phyloP scores from a whole-genome alignment of 306 rosid genomes.

The Mucuna pruriens region DNA sequence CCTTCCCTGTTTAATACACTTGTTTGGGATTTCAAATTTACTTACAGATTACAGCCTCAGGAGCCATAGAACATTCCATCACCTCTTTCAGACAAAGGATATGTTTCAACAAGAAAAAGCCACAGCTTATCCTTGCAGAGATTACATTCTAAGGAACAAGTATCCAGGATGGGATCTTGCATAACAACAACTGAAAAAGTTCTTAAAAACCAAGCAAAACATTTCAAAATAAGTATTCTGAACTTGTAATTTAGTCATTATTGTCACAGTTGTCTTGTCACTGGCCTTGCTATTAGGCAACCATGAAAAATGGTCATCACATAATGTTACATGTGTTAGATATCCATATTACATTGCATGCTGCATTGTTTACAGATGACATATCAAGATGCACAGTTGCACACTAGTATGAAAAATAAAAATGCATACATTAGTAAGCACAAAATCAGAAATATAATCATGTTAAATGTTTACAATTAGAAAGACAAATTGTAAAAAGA shows the following conservation, averaged over 20 bases:
- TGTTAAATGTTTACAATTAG: constrained; percentile 8
- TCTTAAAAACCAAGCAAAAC: background rate
- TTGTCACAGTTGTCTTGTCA: background rate
- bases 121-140: constrained; percentile 1
- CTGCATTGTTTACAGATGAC: background rate
- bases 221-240: background rate
- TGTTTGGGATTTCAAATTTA: background rate
- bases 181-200: background rate
- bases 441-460: background rate
- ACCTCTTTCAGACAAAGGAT: background rate
- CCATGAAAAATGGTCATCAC: background rate
- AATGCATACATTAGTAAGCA: background rate
- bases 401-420: background rate
- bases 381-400: background rate
- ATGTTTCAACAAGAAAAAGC: constrained; percentile 7
- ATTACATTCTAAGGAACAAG: constrained; percentile 15
- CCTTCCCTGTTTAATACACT: background rate
- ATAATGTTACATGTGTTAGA: background rate
- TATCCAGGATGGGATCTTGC: background rate
- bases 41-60: background rate
- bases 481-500: background rate
- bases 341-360: background rate
- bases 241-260: background rate
- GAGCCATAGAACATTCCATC: constrained; percentile 1
- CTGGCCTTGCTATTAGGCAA: background rate